Evolutionary conservation across 2,329 filamentous ascomycete genomes (phyloP), one percentile per base, ranked within the genome.

Genomic region (Colletotrichum nymphaeae): DNA sequence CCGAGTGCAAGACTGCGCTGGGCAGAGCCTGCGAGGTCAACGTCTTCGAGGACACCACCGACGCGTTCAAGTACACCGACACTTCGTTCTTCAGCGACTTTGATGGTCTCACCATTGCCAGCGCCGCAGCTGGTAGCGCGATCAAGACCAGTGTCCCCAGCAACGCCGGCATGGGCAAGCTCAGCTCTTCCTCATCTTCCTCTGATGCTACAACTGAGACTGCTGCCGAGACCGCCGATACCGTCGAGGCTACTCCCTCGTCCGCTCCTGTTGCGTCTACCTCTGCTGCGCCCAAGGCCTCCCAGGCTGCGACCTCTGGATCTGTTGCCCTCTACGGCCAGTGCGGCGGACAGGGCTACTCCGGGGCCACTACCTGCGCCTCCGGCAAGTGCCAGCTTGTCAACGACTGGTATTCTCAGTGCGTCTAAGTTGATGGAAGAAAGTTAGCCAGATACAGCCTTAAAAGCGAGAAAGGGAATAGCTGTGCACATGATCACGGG

Each of bases 301-400:
- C 53, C 12, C 2, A 59, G 64, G 35, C 53, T 19, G 63, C 56
- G 30, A 32, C 35, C 63, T 74, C 69, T 35, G 76, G 76, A 62
- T 74, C 69, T 26, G 76, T 80, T 26, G 76, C 77, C 11, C 78
- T 77, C 56, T 85, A 78, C 73, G 82, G 78, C n/a, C 83, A 84
- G 75, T 85, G 83, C 64, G 77, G 77, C 67, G 77, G 77, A 22
- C 28, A 73, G 52, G 73, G 73, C 24, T 76, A 72, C 67, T 71
- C 68, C 35, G 77, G 77, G 19, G 65, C 73, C 28, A 77, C 74
- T 16, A 68, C 73, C 63, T 77, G 76, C 58, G 58, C 74, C 37
- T 68, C 74, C 9, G 75, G 76, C 53, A 77, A 58, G 32, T 77
- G 76, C 64, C 66, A 68, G 67, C 52, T 68, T 4, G 55, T 57